Base-by-base conservation (phyloP, 208 protist species). In the Trypanosoma scelopori region DNA sequence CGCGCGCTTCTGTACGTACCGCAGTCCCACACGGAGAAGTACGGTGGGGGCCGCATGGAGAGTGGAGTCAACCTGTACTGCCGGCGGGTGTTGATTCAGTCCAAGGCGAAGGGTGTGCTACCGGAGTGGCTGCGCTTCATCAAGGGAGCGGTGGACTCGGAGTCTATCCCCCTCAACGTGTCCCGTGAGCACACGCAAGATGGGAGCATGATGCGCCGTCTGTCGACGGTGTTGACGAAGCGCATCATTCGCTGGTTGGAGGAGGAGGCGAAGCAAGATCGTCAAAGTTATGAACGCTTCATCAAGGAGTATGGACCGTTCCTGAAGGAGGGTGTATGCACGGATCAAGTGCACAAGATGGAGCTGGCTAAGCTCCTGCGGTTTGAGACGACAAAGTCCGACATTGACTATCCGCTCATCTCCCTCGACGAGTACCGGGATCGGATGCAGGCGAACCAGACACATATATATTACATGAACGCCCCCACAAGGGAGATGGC, bases 131-230 rank as follows among this genome's bases (percentile, higher is more conserved):
- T 99, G 55, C 94, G 98, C 65, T 98, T 97, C 72, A 79, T 97
- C 63, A 97, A 96, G 70, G 97, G 97, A 64, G 96, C 97, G n/a
- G 95, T 99, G n/a, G 98, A 99, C 72, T 92, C 82, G 50, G 97
- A 99, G 73, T 98, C 99, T 48, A 93, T 99, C 47, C 97, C 98
- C 22, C 82, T 99, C 23, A 99, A 99, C 74, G 91, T 99, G 22
- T 98, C 91, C 22, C 94, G 98, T 68, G 98, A 99, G 85, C 89
- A 97, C 65, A 97, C 98, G 43, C 98, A 99, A 81, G 93, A 99
- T 75, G 95, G 89, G 62, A 79, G 85, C 65, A 87, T 99, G 73
- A 97, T 98, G 84, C 81, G 89, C 20, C 91, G 91, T 28, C 85
- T 99, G 30, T 93, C 78, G 11, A 89, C 83, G 3, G 89, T 98